Percentiles rank a stretch among this genome's conserved stretches.
Conservation (phyloP, 139 green algal species). For the Coccomyxa sp. region DNA sequence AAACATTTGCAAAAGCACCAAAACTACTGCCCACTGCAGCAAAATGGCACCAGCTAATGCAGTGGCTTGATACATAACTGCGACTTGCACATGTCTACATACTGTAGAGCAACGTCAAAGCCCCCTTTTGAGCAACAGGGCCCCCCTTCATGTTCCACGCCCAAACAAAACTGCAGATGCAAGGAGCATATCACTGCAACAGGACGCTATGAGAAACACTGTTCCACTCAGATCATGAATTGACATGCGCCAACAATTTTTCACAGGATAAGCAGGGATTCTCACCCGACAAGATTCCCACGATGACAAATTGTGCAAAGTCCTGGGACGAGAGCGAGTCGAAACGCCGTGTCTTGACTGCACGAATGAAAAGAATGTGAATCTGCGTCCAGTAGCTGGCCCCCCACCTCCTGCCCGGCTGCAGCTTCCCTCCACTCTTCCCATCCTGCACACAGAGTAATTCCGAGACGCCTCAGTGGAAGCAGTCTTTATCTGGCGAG, state of each 20-base stretch:
- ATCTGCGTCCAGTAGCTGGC: slow-evolving; percentile 19
- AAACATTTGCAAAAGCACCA: not conserved
- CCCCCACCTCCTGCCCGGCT: slow-evolving; percentile 5
- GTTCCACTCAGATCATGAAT: too few relatives aligned
- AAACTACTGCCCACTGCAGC: not conserved
- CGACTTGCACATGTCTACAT: not conserved
- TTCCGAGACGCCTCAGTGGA: too few relatives aligned
- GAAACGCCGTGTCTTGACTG: slow-evolving; percentile 25
- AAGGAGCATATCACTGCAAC: too few relatives aligned
- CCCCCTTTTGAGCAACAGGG: too few relatives aligned
- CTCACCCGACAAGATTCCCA: slow-evolving; percentile 17
- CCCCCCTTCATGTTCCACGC: too few relatives aligned
- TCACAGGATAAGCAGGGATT: too few relatives aligned
- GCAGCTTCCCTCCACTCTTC: not conserved
- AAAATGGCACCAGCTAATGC: not conserved
- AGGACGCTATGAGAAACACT: too few relatives aligned
- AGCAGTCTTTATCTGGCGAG: too few relatives aligned
- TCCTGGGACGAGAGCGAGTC: slow-evolving; percentile 17
- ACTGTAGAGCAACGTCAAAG: not conserved
- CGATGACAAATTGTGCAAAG: slow-evolving; percentile 21
- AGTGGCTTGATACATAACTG: not conserved
- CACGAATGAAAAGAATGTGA: slow-evolving; percentile 8
- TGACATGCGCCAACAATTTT: too few relatives aligned
- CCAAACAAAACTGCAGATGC: too few relatives aligned
- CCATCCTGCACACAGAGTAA: not conserved